Conservation (phyloP, 148 eudicot species). For the Selenicereus undatus region DNA sequence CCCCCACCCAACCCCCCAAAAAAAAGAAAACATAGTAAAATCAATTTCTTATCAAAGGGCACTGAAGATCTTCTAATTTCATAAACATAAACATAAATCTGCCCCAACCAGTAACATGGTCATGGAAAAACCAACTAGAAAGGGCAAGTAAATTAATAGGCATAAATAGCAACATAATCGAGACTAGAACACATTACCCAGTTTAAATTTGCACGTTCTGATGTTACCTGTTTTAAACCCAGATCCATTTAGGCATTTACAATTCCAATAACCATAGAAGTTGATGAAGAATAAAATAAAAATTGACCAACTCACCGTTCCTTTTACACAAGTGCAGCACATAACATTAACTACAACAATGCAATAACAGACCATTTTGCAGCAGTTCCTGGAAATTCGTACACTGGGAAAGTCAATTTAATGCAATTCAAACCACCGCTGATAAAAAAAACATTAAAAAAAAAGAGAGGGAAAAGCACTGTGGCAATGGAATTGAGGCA, state of each 20-base stretch:
- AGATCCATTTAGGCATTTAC: constrained; percentile 12
- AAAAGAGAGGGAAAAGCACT: not conserved
- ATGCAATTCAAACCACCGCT: not conserved
- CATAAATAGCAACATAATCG: not conserved
- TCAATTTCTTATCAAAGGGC: not conserved
- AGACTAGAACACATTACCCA: not conserved
- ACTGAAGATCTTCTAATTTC: not conserved
- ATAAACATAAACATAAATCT: not conserved
- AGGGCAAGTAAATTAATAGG: not conserved
- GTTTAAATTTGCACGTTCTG: not conserved
- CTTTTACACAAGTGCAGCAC: not conserved
- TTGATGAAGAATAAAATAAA: not conserved
- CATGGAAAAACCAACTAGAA: not conserved
- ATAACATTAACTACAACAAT: not conserved
- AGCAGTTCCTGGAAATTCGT: not conserved
- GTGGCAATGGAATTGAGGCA: not conserved
- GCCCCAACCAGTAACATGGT: not conserved
- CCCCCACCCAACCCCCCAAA: not conserved
- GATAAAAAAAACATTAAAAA: no score
- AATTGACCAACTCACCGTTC: not conserved
- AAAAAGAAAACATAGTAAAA: not conserved
- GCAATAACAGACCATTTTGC: not conserved
- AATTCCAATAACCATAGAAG: constrained; percentile 7
- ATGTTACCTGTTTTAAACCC: not conserved
- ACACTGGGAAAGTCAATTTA: not conserved